Evolutionary conservation across 768 basidiomycete genomes (phyloP).

Genomic region (Sistotremastrum suecicum): DNA sequence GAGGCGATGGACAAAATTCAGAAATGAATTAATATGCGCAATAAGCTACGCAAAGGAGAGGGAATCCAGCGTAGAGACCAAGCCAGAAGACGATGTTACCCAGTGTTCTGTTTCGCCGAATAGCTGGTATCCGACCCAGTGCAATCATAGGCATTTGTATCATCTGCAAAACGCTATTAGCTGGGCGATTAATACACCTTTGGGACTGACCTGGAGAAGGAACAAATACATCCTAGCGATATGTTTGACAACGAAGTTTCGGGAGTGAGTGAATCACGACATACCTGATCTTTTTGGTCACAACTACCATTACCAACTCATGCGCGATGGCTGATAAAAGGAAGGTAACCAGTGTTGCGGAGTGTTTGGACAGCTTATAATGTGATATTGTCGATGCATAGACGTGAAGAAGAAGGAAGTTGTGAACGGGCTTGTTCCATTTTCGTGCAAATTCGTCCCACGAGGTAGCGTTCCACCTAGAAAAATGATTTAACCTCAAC

Average conservation of each 20-base stretch:
- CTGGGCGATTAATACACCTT: not conserved
- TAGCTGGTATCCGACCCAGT: constrained; percentile 56
- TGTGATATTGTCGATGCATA: constrained; percentile 79
- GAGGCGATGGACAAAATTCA: no score
- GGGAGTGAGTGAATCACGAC: constrained; percentile 12
- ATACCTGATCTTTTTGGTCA: constrained; percentile 81
- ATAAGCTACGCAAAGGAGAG: constrained; percentile 75
- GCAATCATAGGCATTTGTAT: constrained; percentile 87
- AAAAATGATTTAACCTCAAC: constrained; percentile 8
- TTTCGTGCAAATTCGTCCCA: constrained; percentile 97
- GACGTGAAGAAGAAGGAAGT: constrained; percentile 88
- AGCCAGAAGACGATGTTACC: constrained; percentile 89
- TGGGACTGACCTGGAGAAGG: constrained; percentile 41
- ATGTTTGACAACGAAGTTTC: not conserved
- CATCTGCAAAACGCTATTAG: constrained; percentile 31
- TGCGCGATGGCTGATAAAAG: constrained; percentile 79
- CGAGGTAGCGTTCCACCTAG: constrained; percentile 91
- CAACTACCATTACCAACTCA: constrained; percentile 93
- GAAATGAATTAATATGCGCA: constrained; percentile 28
- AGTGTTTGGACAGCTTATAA: constrained; percentile 56
- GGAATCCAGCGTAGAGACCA: constrained; percentile 85
- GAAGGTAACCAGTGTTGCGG: constrained; percentile 92
- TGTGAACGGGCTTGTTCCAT: constrained; percentile 96
- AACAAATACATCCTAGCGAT: constrained; percentile 69
- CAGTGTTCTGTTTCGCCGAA: constrained; percentile 70